phyloP scores from a whole-genome alignment of 2,329 filamentous ascomycete genomes.

The Pseudocercospora pini-densiflorae region DNA sequence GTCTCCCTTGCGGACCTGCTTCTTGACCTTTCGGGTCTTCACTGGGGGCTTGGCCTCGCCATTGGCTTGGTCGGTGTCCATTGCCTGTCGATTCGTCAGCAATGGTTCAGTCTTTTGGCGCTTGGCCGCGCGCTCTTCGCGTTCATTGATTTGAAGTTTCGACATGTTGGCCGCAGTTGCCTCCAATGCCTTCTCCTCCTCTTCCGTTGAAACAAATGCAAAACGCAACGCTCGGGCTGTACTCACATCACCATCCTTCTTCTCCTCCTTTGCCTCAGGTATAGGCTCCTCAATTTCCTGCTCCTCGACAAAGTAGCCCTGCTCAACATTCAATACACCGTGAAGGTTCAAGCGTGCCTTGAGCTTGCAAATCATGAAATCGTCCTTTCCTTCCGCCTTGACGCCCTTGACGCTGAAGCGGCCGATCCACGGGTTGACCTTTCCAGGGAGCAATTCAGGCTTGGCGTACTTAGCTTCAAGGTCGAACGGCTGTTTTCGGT shows the following conservation, averaged over 20 bases:
- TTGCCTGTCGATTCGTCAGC: conserved; percentile 62
- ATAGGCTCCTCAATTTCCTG: conserved; percentile 95
- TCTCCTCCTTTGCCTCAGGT: conserved; percentile 66
- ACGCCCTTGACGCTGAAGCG: conserved; percentile 98
- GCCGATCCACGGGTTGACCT: conserved; percentile 92
- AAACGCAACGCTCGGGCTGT: conserved; percentile 24
- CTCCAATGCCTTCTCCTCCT: conserved; percentile 24
- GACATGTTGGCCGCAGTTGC: conserved; percentile 20
- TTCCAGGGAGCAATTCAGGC: conserved; percentile 83
- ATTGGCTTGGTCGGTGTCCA: conserved; percentile 79
- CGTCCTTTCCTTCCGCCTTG: conserved; percentile 88
- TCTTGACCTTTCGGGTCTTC: conserved; percentile 97
- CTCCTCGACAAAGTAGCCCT: conserved; percentile 97
- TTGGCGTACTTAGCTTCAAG: conserved; percentile 93
- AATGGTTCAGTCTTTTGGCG: conserved; percentile 34
- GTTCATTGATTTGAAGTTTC: conserved; percentile 21
- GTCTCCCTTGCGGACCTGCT: conserved; percentile 97
- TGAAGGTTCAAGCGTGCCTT: conserved; percentile 97
- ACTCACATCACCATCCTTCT: conserved; percentile 75
- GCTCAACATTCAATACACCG: conserved; percentile 94
- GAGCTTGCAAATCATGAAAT: conserved; percentile 99
- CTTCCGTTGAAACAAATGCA: conserved; percentile 31
- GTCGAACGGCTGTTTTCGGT: conserved; percentile 96
- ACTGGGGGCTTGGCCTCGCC: conserved; percentile 49
- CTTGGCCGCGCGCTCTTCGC: conserved; percentile 31